Base-by-base conservation (phyloP, 2,329 filamentous ascomycete species). In the Tolypocladium ovalisporum region DNA sequence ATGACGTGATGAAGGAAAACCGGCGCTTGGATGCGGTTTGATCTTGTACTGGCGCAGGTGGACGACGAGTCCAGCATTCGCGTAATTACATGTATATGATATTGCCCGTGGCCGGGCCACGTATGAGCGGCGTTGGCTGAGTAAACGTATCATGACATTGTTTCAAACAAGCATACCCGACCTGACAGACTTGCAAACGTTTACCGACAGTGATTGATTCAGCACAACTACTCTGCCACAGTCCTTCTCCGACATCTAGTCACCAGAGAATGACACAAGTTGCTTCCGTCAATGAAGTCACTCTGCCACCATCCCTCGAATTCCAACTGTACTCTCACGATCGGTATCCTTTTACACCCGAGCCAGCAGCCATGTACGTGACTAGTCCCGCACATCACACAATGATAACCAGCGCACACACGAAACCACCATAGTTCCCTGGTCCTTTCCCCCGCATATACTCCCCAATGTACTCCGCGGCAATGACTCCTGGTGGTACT, bases 21-120 rank as follows among this genome's bases (percentile, higher is more conserved):
- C 54, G 42, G 63, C 60, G 37, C 24, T 59, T 56, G 22, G 47
- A 40, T 35, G 51, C 22, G 13, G 27, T 53, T 27, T 55, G 47
- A 32, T 51, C 34, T 8, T 19, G 17, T 34, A 12, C 29, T 34
- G 47, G 29, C 47, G 47, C 19, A 22, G 34, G 29, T 2, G 47
- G 29, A 51, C 12, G 27, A n/a, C n/a, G 19, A 15, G 10, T 22
- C 19, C 52, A 7, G 54, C 27, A n/a, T 32, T 17, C 42, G 42
- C 49, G 7, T 34, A n/a, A n/a, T n/a, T n/a, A n/a, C n/a, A 34
- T 42, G 52, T 56, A 19, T 37, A 37, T 37, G 34, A 15, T 29
- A 39, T 37, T 37, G 52, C 34, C 34, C 22, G 12, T 39, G 35
- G 34, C 52, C 29, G 32, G 34, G 35, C 35, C 52, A 34, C 32